phyloP scores from a whole-genome alignment of 345 rosid genomes.

The Lenwebbia sp. region DNA sequence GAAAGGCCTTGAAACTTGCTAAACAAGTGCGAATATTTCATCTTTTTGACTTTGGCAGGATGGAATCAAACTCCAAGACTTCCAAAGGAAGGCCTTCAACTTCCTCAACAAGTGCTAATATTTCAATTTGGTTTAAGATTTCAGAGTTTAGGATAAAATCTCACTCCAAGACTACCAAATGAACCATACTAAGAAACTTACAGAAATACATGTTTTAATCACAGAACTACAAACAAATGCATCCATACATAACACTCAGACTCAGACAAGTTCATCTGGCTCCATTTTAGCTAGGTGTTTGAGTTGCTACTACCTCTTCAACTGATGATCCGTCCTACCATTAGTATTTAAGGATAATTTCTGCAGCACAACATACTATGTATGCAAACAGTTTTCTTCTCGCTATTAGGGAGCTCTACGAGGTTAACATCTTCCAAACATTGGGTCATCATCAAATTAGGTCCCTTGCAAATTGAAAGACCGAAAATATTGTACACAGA shows the following conservation, averaged over 20 bases:
- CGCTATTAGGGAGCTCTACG: background rate
- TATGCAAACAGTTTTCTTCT: background rate
- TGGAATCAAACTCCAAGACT: background rate
- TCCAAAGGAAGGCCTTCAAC: background rate
- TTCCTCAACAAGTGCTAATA: background rate
- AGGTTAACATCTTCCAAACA: background rate
- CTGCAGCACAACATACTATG: background rate
- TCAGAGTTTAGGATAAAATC: background rate
- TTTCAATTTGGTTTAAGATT: background rate
- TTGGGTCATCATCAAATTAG: background rate
- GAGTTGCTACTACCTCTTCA: background rate
- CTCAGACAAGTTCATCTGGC: too few species aligned
- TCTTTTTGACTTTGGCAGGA: background rate
- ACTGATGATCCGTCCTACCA: background rate
- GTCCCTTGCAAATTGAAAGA: background rate
- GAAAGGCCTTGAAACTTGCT: background rate
- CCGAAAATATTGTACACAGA: background rate
- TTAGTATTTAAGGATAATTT: background rate
- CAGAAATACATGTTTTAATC: background rate
- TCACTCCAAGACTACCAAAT: background rate
- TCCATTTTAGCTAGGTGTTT: background rate
- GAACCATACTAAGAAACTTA: background rate
- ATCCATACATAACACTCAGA: background rate
- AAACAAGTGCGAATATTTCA: background rate
- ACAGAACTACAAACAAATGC: background rate